These are phyloP conservation scores for Dacryopinax primogenitus DNA, from an alignment of 768 basidiomycete genomes.

Conservation along the genomic window DNA sequence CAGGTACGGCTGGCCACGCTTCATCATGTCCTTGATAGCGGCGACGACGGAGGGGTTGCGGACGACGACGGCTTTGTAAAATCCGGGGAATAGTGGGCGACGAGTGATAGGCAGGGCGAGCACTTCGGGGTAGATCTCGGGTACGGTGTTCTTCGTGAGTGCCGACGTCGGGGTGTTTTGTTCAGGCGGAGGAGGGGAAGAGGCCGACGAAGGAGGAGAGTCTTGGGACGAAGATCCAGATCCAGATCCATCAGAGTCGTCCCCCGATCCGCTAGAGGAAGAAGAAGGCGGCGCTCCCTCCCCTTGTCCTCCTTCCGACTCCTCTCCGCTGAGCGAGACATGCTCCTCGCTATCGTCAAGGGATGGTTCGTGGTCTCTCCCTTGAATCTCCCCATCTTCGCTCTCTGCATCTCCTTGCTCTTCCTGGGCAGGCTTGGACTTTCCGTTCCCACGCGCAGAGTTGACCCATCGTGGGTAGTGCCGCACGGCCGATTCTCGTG, in stretches of 20 bases:
- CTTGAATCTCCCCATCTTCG: neutral
- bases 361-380: neutral
- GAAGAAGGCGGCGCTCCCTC: neutral
- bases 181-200: slow-evolving; percentile 25
- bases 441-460: neutral
- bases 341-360: neutral
- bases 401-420: neutral
- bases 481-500: neutral
- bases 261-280: neutral
- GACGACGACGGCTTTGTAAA: slow-evolving; percentile 95
- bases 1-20: slow-evolving; percentile 90
- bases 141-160: slow-evolving; percentile 76
- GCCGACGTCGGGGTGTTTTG: slow-evolving; percentile 28
- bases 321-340: neutral
- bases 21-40: slow-evolving; percentile 93
- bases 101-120: slow-evolving; percentile 91
- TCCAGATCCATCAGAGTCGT: neutral
- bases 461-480: neutral
- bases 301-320: neutral
- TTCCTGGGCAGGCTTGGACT: neutral
- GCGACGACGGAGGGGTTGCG: slow-evolving; percentile 81
- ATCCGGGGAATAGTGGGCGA: slow-evolving; percentile 89
- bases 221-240: slow-evolving; percentile 14
- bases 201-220: slow-evolving; percentile 24
- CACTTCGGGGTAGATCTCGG: slow-evolving; percentile 84